Evolutionary conservation across 345 rosid species (phyloP).

Genomic region (Sonneratia alba): DNA sequence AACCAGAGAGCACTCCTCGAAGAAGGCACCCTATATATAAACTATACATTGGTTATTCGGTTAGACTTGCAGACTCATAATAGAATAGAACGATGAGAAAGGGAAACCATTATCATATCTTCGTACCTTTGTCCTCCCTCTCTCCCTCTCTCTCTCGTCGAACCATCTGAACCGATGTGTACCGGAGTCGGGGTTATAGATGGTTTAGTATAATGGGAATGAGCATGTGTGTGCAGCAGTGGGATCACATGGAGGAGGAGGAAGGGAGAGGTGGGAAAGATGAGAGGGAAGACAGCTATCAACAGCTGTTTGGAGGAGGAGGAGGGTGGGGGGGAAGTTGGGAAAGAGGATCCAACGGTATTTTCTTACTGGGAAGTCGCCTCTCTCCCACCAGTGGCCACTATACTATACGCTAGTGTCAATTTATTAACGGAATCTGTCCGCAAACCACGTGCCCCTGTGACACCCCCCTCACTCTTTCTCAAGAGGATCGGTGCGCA

Average conservation of each 20-base stretch:
- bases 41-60: background rate
- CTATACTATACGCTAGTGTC: too few relatives aligned
- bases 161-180: too few relatives aligned
- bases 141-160: too few relatives aligned
- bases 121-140: background rate
- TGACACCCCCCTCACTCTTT: too few relatives aligned
- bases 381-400: too few relatives aligned
- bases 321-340: too few relatives aligned
- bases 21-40: background rate
- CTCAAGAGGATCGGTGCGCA: too few relatives aligned
- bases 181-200: too few relatives aligned
- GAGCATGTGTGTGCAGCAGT: background rate
- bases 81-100: too few relatives aligned
- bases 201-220: background rate
- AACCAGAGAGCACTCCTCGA: background rate
- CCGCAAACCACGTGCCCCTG: background rate
- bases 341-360: slow-evolving; percentile 55
- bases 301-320: slow-evolving; percentile 56
- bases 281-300: slow-evolving; percentile 57
- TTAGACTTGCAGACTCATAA: background rate
- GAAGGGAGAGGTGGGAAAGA: slow-evolving; percentile 18
- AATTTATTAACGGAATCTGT: slow-evolving; percentile 19
- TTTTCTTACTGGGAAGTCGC: slow-evolving; percentile 77
- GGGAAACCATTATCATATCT: background rate
- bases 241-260: slow-evolving; percentile 44